phyloP scores from a whole-genome alignment of 2,329 filamentous ascomycete species.

The Thermoascus crustaceus region DNA sequence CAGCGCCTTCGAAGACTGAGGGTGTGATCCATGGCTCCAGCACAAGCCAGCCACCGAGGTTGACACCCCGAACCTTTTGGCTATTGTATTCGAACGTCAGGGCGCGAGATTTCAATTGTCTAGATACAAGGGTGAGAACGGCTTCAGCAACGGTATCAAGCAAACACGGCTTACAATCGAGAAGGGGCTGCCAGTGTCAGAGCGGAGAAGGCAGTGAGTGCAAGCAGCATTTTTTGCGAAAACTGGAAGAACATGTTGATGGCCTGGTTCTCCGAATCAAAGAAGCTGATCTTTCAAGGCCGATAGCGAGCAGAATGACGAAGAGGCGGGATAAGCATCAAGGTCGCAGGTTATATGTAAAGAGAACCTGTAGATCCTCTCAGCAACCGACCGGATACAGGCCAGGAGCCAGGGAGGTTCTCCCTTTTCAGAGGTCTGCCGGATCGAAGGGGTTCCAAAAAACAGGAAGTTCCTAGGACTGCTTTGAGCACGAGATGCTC shows the following conservation, averaged over 20 bases:
- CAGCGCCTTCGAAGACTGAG: conserved; percentile 47
- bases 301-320: conserved; percentile 1
- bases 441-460: background rate
- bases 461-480: background rate
- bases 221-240: background rate
- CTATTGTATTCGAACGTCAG: conserved; percentile 46
- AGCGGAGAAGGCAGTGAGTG: background rate
- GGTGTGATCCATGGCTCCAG: conserved; percentile 59
- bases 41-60: conserved; percentile 58
- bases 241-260: background rate
- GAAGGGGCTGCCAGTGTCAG: background rate
- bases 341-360: background rate
- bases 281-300: background rate
- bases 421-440: background rate
- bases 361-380: background rate
- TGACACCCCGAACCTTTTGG: conserved; percentile 55
- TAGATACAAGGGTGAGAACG: conserved; percentile 9
- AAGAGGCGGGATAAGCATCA: background rate
- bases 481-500: conserved; percentile 1
- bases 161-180: background rate
- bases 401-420: background rate
- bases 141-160: no score
- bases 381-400: background rate
- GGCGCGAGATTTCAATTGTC: conserved; percentile 18
- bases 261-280: background rate